Conservation (phyloP, 805 yeast species). For the Komagataella mondaviorum region DNA sequence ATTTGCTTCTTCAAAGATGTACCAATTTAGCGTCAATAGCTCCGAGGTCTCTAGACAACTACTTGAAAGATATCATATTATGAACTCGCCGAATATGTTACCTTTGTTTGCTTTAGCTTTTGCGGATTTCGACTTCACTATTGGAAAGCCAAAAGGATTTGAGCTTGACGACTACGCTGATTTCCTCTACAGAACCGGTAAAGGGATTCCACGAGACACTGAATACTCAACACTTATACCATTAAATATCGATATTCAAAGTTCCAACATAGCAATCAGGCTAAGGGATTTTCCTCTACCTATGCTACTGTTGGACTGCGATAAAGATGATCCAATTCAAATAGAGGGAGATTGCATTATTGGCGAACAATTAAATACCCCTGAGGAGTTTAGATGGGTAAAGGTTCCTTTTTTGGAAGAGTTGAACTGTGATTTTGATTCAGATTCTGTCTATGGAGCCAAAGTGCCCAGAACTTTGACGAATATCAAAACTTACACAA, state of each 20-base stretch:
- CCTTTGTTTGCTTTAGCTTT: conserved; percentile 34
- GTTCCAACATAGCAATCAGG: conserved; percentile 55
- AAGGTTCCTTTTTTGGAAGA: conserved; percentile 47
- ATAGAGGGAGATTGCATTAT: conserved; percentile 55
- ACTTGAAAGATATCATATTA: conserved; percentile 19
- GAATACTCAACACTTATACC: conserved; percentile 62
- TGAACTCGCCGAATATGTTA: conserved; percentile 22
- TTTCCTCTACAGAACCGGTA: conserved; percentile 64
- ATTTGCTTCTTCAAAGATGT: conserved; percentile 22
- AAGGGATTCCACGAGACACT: conserved; percentile 67
- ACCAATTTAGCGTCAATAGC: conserved; percentile 26
- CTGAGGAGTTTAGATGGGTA: conserved; percentile 42
- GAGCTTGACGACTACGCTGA: conserved; percentile 29
- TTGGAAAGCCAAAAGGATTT: conserved; percentile 30
- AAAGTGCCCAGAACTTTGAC: conserved; percentile 66
- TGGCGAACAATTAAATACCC: conserved; percentile 45
- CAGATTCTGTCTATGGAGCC: conserved; percentile 33
- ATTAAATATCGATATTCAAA: conserved; percentile 36
- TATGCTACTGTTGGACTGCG: conserved; percentile 35
- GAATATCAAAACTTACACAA: conserved; percentile 58
- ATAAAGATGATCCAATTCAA: conserved; percentile 8
- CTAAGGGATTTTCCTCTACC: conserved; percentile 84
- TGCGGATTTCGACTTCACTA: conserved; percentile 29
- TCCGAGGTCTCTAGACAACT: conserved; percentile 26
- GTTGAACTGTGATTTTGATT: conserved; percentile 19